Percentiles rank a stretch among this genome's conserved stretches.
These are phyloP conservation scores for Lodderomyces elongisporus DNA, from an alignment of 1,139 yeast genomes.

Conservation along the genomic window DNA sequence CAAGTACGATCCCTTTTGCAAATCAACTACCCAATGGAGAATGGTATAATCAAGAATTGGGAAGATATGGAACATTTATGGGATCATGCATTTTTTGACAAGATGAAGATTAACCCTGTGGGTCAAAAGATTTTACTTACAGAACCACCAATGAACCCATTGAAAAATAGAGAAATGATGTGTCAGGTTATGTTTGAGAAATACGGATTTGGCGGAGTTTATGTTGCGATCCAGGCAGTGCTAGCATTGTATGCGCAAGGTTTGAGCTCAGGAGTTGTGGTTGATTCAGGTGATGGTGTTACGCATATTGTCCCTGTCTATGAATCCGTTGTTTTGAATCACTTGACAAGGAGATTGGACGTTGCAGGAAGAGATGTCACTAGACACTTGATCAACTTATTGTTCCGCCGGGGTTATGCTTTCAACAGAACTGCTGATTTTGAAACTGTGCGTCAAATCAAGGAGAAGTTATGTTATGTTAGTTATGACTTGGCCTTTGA, in stretches of 20 bases:
- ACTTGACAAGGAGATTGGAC: constrained; percentile 85
- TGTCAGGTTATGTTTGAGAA: constrained; percentile 97
- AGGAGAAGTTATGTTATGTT: constrained; percentile 92
- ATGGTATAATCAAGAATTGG: constrained; percentile 96
- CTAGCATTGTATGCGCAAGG: constrained; percentile 97
- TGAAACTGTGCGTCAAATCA: constrained; percentile 96
- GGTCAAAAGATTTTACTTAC: constrained; percentile 83
- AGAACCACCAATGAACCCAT: constrained; percentile 97
- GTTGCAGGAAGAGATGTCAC: constrained; percentile 99
- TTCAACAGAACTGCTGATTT: constrained; percentile 98
- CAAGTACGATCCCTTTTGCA: constrained; percentile 86
- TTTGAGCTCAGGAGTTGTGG: constrained; percentile 95
- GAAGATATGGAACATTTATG: constrained; percentile 98
- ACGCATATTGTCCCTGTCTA: constrained; percentile 98
- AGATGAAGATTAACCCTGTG: constrained; percentile 69
- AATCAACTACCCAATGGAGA: constrained; percentile 96
- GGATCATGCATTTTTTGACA: constrained; percentile 95
- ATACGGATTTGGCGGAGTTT: constrained; percentile 92
- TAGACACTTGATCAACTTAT: constrained; percentile 80
- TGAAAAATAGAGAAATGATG: constrained; percentile 89
- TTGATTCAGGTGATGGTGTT: constrained; percentile 85
- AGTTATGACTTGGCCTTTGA: constrained; percentile 91
- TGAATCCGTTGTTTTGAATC: constrained; percentile 92
- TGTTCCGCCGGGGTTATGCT: constrained; percentile 94
- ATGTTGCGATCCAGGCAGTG: constrained; percentile 97